Conservation (phyloP, 2,329 filamentous ascomycete species). For the Huntiella moniliformis region DNA sequence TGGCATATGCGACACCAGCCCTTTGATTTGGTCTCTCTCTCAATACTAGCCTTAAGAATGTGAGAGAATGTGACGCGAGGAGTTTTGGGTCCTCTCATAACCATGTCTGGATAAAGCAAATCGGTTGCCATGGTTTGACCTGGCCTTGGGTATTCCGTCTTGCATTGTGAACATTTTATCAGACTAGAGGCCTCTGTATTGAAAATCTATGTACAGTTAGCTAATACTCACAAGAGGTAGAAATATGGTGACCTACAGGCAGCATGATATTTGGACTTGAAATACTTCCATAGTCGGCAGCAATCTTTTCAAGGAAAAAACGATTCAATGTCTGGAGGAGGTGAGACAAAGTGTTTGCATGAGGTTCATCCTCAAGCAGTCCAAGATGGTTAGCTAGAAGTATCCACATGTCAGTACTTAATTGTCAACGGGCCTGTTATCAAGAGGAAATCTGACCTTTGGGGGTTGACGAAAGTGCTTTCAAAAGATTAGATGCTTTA, state of each 20-base stretch:
- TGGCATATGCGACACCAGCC: slow-evolving; percentile 90
- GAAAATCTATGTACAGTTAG: slow-evolving; percentile 26
- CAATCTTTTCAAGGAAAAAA: slow-evolving; percentile 69
- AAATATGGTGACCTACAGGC: slow-evolving; percentile 26
- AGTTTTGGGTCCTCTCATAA: slow-evolving; percentile 27
- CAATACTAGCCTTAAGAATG: slow-evolving; percentile 79
- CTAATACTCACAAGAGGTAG: not conserved
- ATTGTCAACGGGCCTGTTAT: not conserved
- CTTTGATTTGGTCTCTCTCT: slow-evolving; percentile 70
- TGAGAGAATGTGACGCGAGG: slow-evolving; percentile 60
- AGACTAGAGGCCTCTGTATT: slow-evolving; percentile 51
- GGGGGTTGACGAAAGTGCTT: slow-evolving; percentile 67
- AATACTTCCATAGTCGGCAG: slow-evolving; percentile 49
- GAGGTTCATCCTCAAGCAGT: slow-evolving; percentile 66
- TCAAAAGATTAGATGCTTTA: slow-evolving; percentile 86
- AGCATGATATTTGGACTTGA: slow-evolving; percentile 48
- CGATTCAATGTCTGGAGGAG: slow-evolving; percentile 71
- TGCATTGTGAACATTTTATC: slow-evolving; percentile 73
- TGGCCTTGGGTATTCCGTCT: slow-evolving; percentile 65
- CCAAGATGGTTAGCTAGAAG: slow-evolving; percentile 40
- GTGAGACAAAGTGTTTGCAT: slow-evolving; percentile 44
- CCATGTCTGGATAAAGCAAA: slow-evolving; percentile 49
- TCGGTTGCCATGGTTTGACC: slow-evolving; percentile 72
- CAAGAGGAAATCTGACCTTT: slow-evolving; percentile 33
- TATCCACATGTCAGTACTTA: not conserved